These are phyloP conservation scores for Colletotrichum simmondsii DNA, from an alignment of 2,329 filamentous ascomycete genomes.

Conservation along the genomic window DNA sequence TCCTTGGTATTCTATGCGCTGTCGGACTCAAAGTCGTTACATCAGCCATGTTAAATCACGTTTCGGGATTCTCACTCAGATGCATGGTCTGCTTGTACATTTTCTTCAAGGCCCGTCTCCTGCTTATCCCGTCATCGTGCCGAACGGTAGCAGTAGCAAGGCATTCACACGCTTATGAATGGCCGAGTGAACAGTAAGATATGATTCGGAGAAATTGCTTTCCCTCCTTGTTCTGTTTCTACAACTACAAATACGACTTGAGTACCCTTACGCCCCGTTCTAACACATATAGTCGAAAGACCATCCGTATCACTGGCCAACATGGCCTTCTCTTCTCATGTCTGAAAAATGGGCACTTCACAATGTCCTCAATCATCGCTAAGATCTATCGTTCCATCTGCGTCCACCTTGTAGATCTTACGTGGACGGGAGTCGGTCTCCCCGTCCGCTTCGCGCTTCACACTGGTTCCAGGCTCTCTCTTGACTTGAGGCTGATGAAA, in stretches of 20 bases:
- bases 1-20: too few species aligned
- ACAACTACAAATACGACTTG: background rate
- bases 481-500: background rate
- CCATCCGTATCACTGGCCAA: background rate
- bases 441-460: constrained; percentile 4
- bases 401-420: constrained; percentile 18
- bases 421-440: background rate
- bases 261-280: background rate
- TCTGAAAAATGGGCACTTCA: background rate
- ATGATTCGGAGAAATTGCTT: background rate
- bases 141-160: rapidly evolving
- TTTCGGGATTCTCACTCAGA: rapidly evolving
- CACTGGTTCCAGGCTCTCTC: background rate
- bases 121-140: background rate
- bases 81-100: rapidly evolving
- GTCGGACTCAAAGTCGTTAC: background rate
- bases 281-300: rapidly evolving
- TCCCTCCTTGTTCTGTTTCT: rapidly evolving
- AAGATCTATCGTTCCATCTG: background rate
- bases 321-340: too few species aligned
- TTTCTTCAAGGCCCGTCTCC: rapidly evolving
- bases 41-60: rapidly evolving
- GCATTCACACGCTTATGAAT: background rate
- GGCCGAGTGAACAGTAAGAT: background rate
- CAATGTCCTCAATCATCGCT: background rate